Conservation (phyloP, 768 basidiomycete genomes). For the Amanita rubescens region DNA sequence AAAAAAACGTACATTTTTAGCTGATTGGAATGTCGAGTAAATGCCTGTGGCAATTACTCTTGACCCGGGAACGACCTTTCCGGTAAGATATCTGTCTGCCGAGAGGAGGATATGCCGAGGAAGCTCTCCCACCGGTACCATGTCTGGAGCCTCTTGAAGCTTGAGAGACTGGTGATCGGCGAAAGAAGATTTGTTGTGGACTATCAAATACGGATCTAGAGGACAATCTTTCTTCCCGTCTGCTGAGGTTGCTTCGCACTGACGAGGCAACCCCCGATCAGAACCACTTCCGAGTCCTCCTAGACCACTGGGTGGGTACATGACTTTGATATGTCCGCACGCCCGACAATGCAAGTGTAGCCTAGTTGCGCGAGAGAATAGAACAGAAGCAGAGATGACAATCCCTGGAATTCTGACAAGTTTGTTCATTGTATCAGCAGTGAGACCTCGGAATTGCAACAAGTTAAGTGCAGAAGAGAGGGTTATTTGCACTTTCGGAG, state of each 20-base stretch:
- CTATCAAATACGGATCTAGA: constrained; percentile 90
- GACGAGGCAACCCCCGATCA: constrained; percentile 77
- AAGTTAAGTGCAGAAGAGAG: constrained; percentile 88
- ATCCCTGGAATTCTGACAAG: constrained; percentile 97
- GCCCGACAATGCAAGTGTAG: constrained; percentile 90
- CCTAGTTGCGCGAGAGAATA: constrained; percentile 89
- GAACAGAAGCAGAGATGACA: constrained; percentile 92
- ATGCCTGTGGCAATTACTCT: constrained; percentile 93
- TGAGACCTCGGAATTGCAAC: constrained; percentile 89
- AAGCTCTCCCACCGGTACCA: constrained; percentile 98
- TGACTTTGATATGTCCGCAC: constrained; percentile 72
- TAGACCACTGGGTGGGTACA: constrained; percentile 71
- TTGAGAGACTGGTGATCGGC: constrained; percentile 96
- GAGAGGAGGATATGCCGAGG: constrained; percentile 93
- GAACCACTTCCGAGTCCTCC: constrained; percentile 86
- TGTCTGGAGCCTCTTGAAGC: constrained; percentile 97
- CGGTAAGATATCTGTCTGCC: constrained; percentile 85
- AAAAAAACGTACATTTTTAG: constrained; percentile 59
- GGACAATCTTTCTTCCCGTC: constrained; percentile 94
- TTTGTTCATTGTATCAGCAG: constrained; percentile 91
- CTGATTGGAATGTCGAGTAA: constrained; percentile 90
- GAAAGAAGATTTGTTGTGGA: constrained; percentile 91
- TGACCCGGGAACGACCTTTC: constrained; percentile 93
- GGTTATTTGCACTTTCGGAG: constrained; percentile 75
- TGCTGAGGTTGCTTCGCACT: constrained; percentile 74